A percentile compares a stretch with the other conserved stretches of the same genome.
Evolutionary conservation across 2,329 filamentous ascomycete species (phyloP).

Genomic region (Calonectria naviculata): DNA sequence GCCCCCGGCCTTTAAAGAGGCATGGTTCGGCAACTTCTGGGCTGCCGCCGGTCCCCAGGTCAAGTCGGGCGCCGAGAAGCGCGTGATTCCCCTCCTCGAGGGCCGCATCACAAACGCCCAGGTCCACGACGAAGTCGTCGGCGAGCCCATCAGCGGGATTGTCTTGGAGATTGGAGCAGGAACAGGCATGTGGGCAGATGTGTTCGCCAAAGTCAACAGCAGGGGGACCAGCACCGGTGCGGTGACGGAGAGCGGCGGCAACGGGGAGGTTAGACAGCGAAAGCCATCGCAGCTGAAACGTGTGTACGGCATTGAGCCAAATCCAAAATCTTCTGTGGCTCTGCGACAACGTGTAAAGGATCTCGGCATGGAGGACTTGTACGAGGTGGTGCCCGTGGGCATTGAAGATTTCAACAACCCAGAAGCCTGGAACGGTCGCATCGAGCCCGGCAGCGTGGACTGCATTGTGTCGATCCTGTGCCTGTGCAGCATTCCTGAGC

Average conservation of each 20-base stretch:
- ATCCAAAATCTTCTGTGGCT: slow-evolving; percentile 60
- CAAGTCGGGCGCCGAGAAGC: slow-evolving; percentile 51
- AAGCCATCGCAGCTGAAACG: slow-evolving; percentile 49
- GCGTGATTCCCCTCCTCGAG: slow-evolving; percentile 66
- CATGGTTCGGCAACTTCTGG: slow-evolving; percentile 75
- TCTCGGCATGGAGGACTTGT: slow-evolving; percentile 65
- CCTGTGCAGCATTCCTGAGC: slow-evolving; percentile 72
- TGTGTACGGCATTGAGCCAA: slow-evolving; percentile 75
- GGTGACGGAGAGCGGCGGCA: slow-evolving; percentile 19
- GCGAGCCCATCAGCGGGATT: slow-evolving; percentile 57
- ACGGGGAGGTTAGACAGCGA: slow-evolving; percentile 31
- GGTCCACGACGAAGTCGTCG: slow-evolving; percentile 45
- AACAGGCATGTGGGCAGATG: slow-evolving; percentile 68
- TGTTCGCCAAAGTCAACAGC: slow-evolving; percentile 54
- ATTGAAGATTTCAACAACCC: slow-evolving; percentile 65
- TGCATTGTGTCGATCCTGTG: slow-evolving; percentile 71
- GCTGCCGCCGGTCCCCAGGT: slow-evolving; percentile 61
- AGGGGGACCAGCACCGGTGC: slow-evolving; percentile 18
- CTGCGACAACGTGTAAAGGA: slow-evolving; percentile 59
- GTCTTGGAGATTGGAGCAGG: slow-evolving; percentile 74
- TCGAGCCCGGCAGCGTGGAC: slow-evolving; percentile 64
- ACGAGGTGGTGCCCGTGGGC: slow-evolving; percentile 71
- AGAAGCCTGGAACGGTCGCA: slow-evolving; percentile 55
- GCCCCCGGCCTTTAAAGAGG: slow-evolving; percentile 53
- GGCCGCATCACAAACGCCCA: slow-evolving; percentile 55